Base-by-base conservation (phyloP, 2,329 filamentous ascomycete species). In the Microcera coccophila region DNA sequence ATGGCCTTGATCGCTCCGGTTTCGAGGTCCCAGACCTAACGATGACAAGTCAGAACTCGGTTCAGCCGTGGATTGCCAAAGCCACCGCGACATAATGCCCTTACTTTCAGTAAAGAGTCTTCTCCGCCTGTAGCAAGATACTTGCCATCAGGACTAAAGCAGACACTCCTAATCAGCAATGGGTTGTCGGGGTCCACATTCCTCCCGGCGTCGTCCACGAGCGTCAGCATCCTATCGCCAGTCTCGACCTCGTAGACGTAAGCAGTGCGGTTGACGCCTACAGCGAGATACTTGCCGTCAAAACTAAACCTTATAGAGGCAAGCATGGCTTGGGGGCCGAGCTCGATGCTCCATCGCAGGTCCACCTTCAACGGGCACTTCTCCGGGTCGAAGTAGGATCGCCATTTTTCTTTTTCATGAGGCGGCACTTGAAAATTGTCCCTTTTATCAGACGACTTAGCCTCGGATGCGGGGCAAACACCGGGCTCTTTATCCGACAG, bases 251-350 rank as follows among this genome's bases (percentile, higher is more conserved):
- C 93, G 66, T 93, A 98, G 58, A 98, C 98, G 68, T 97, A 91
- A n/a, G 93, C 93, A n/a, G 90, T 95, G 51, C 90, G 78, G 68
- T 98, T 98, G 75, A 93, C 97, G 33, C 93, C 93, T 4, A 93
- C 98, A 7, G 93, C 93, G 42, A 98, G 87, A 57, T 88, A 96
- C 62, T 95, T 90, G 55, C 93, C 93, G 61, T 98, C 93, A 42
- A 87, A 81, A 64, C 91, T 97, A 74, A 98, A 98, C 45, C 93
- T 81, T 26, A 98, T 93, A 64, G 93, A 98, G 76, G n/a, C n/a
- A n/a, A n/a, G n/a, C n/a, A n/a, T n/a, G n/a, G n/a, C n/a, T n/a
- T n/a, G n/a, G n/a, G n/a, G n/a, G n/a, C n/a, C n/a, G n/a, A n/a
- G n/a, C n/a, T n/a, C n/a, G n/a, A n/a, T n/a, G n/a, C n/a, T n/a